Conservation (phyloP, 2,329 filamentous ascomycete species). For the Neonectria sp. region DNA sequence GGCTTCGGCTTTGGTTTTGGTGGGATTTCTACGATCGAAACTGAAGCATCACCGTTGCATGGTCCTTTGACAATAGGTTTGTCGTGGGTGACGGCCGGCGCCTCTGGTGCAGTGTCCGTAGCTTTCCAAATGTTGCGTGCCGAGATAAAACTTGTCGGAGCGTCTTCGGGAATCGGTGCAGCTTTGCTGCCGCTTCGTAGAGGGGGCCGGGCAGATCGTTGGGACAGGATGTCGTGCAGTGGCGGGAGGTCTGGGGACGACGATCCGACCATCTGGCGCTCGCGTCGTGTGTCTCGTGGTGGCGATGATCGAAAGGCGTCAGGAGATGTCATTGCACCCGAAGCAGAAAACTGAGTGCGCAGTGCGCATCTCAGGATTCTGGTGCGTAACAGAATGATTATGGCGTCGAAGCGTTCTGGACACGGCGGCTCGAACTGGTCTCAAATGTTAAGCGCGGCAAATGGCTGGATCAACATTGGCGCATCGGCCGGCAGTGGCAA, state of each 20-base stretch:
- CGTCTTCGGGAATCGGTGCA: conserved; percentile 55
- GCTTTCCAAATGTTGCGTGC: conserved; percentile 56
- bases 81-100: neutral
- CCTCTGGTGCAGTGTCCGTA: conserved; percentile 45
- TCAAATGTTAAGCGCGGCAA: neutral
- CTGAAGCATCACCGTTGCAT: conserved; percentile 34
- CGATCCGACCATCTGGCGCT: conserved; percentile 54
- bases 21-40: conserved; percentile 44
- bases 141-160: conserved; percentile 58
- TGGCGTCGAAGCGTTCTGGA: conserved; percentile 24
- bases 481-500: conserved; percentile 24
- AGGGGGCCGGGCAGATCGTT: conserved; percentile 50
- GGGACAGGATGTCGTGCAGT: conserved; percentile 63
- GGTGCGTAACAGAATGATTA: conserved; percentile 50
- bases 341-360: conserved; percentile 56
- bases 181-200: conserved; percentile 56
- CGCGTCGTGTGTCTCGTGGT: conserved; percentile 51
- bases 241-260: conserved; percentile 72
- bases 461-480: conserved; percentile 22
- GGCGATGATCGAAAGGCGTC: conserved; percentile 52
- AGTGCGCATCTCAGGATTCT: conserved; percentile 60
- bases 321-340: conserved; percentile 52
- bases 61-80: conserved; percentile 5
- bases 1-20: conserved; percentile 35
- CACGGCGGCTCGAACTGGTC: conserved; percentile 1